Evolutionary conservation across 805 yeast genomes (phyloP), one percentile per base, ranked within the genome.

Genomic region (Ogataea sp.): DNA sequence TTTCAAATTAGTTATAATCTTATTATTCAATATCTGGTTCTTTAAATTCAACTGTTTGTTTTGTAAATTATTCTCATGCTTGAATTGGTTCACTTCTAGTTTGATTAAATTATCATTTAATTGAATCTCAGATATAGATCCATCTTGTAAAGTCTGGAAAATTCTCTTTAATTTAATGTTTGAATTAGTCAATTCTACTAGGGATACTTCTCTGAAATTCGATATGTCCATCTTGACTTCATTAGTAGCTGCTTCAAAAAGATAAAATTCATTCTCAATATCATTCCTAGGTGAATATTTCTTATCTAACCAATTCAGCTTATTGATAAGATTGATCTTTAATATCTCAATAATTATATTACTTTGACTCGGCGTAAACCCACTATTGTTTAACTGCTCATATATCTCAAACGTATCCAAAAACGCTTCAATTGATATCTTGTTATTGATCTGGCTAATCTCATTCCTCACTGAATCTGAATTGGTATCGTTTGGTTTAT

Each of bases 221-320:
- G 81, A 78, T 20, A 88, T 75, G 50, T 88, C 96, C 34, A 83
- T 85, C 36, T 82, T 62, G 28, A 90, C 61, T 57, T 90, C 97
- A 39, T 89, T 81, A 44, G 86, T 86, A 0, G 96, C 96, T 25
- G 96, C 94, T 55, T 88, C 90, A 57, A 87, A 89, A 13, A 93
- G 62, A 54, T 90, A 93, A 18, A 77, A 73, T 51, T 90, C 96
- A 51, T 89, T 90, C 46, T 89, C 96, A 14, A 87, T 62, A 48
- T 87, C 96, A 44, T 78, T 76, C 21, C 61, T 61, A 18, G 74
- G 78, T 4, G 73, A 61, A 54, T 72, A 75, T 41, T 65, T 66
- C 4, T 61, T 56, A 35, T 69, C 65, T 27, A 80, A 60, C 55
- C 70, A 65, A 25, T 68, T 65, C 21, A 79, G 61, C 41, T 49